Base-by-base conservation (phyloP, 2,329 filamentous ascomycete genomes). In the Clathrospora elynae region DNA sequence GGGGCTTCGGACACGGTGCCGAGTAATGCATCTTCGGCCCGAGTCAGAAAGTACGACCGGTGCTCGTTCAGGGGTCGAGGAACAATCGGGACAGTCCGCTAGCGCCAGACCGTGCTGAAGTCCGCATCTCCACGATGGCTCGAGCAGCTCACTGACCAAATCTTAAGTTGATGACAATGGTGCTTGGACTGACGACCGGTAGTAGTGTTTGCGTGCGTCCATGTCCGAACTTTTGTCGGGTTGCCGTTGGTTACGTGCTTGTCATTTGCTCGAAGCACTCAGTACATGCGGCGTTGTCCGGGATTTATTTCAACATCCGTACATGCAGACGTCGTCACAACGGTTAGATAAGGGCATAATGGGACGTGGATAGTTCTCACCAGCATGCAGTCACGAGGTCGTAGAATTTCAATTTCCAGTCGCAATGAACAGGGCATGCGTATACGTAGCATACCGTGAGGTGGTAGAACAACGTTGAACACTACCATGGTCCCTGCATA, bases 91-190 rank as follows among this genome's bases (percentile, higher is more conserved):
- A 55, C 50, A 51, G 46, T 54, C 50, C 53, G 50, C 48, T 26
- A 32, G 33, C 48, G 42, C 53, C 43, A 50, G 51, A 36, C 47
- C 51, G 42, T 53, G 48, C 47, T 55, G 22, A 30, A 16, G 23
- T 41, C 38, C 20, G 44, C 51, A 49, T 50, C 47, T 50, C 53
- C 55, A 46, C 49, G 32, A 48, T 42, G 55, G 53, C 46, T 46
- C 49, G 35, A 43, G 37, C 43, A 45, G 35, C 46, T 43, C 54
- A 59, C 56, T 59, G 57, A 57, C 55, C 57, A 55, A 46, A 50
- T 53, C 51, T 54, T 54, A 57, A 57, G 35, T 51, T 41, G 42
- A 50, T 40, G 29, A 23, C 28, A 17, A 25, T 29, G 23, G 25
- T 19, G 12, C 32, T n/a, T n/a, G n/a, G n/a, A n/a, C n/a, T n/a